These are phyloP conservation scores for Vitis vinifera DNA, from an alignment of 164 flowering plant species.

Conservation along the genomic window DNA sequence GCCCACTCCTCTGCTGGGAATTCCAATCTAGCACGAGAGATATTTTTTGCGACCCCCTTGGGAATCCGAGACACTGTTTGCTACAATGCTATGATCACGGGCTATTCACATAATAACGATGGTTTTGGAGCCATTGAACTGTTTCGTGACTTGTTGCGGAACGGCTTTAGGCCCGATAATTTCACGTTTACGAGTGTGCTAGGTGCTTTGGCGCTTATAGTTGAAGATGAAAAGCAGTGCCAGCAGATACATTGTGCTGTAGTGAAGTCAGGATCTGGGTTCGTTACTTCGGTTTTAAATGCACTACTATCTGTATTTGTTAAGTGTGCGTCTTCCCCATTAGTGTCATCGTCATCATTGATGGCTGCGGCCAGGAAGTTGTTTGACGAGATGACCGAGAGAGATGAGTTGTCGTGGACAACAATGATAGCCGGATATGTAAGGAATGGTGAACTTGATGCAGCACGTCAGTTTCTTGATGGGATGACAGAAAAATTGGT, in stretches of 20 bases:
- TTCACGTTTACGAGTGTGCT: slow-evolving; percentile 55
- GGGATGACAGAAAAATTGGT: slow-evolving; percentile 26
- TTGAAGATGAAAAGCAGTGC: slow-evolving; percentile 40
- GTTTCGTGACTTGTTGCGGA: slow-evolving; percentile 46
- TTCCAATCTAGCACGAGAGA: slow-evolving; percentile 32
- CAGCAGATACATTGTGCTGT: slow-evolving; percentile 56
- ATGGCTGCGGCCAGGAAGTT: slow-evolving; percentile 50
- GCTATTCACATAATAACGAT: slow-evolving; percentile 51
- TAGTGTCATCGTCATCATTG: slow-evolving; percentile 19
- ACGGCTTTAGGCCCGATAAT: slow-evolving; percentile 44
- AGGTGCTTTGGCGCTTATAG: slow-evolving; percentile 45
- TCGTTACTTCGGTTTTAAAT: slow-evolving; percentile 53
- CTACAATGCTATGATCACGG: slow-evolving; percentile 75
- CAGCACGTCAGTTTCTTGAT: slow-evolving; percentile 34
- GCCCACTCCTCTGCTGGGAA: slow-evolving; percentile 48
- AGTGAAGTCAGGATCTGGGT: slow-evolving; percentile 52
- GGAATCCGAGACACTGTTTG: slow-evolving; percentile 52
- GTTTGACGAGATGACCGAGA: slow-evolving; percentile 58
- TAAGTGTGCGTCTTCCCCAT: slow-evolving; percentile 49
- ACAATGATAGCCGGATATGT: slow-evolving; percentile 81
- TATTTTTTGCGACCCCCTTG: slow-evolving; percentile 48
- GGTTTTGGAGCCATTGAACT: slow-evolving; percentile 49
- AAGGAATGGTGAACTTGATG: slow-evolving; percentile 28
- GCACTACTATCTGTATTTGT: slow-evolving; percentile 65
- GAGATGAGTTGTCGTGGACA: slow-evolving; percentile 75